A percentile compares a stretch with the other conserved stretches of the same genome.
Evolutionary conservation across 2,329 filamentous ascomycete species (phyloP).

Genomic region (Cercospora canescens): DNA sequence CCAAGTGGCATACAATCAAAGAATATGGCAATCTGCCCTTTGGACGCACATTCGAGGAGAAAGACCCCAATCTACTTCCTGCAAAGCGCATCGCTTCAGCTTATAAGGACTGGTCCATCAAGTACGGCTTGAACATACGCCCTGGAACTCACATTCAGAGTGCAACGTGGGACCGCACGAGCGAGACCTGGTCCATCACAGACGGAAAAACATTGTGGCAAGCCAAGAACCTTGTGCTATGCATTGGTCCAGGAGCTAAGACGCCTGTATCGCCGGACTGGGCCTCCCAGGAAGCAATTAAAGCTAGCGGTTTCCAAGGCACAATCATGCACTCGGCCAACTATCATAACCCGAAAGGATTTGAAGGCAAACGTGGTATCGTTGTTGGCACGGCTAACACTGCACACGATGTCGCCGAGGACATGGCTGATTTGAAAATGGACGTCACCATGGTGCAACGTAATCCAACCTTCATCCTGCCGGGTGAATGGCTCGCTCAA

Average conservation of each 20-base stretch:
- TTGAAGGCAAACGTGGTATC: slow-evolving; percentile 45
- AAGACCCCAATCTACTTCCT: slow-evolving; percentile 29
- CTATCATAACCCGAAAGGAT: slow-evolving; percentile 37
- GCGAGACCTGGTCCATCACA: slow-evolving; percentile 39
- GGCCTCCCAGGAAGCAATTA: slow-evolving; percentile 32
- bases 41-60: slow-evolving; percentile 35
- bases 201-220: slow-evolving; percentile 9
- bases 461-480: slow-evolving; percentile 43
- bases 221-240: slow-evolving; percentile 36
- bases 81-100: slow-evolving; percentile 40
- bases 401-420: slow-evolving; percentile 51
- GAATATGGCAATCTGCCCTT: slow-evolving; percentile 42
- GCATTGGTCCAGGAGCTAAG: slow-evolving; percentile 34
- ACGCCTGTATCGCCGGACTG: slow-evolving; percentile 28
- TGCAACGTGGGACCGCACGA: slow-evolving; percentile 41
- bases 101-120: slow-evolving; percentile 40
- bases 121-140: slow-evolving; percentile 43
- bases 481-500: slow-evolving; percentile 30
- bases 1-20: slow-evolving; percentile 44
- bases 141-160: slow-evolving; percentile 39
- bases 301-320: slow-evolving; percentile 42
- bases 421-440: slow-evolving; percentile 46
- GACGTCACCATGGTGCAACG: slow-evolving; percentile 51
- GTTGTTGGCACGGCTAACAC: slow-evolving; percentile 53
- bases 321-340: slow-evolving; percentile 38